Conservation (phyloP, 306 rosid species). For the Inga laurina region DNA sequence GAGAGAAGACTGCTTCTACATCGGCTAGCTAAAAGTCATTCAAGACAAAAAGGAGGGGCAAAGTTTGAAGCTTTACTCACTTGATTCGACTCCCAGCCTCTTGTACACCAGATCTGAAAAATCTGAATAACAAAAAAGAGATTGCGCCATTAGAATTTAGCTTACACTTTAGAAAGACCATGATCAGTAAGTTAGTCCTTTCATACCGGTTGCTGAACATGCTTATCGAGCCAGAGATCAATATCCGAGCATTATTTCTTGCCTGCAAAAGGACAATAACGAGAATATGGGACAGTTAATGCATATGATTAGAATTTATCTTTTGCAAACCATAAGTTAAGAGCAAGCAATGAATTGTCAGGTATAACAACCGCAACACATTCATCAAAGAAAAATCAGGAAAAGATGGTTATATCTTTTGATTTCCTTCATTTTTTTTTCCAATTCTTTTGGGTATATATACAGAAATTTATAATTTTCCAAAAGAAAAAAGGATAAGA, state of each 20-base stretch:
- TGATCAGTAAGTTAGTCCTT: constrained; percentile 6
- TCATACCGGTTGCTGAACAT: constrained; percentile 84
- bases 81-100: constrained; percentile 74
- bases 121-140: constrained; percentile 51
- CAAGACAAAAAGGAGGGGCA: constrained; percentile 15
- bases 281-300: neutral
- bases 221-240: constrained; percentile 88
- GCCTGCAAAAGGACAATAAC: constrained; percentile 55
- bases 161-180: constrained; percentile 21
- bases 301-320: constrained; percentile 2
- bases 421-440: neutral
- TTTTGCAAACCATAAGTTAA: constrained; percentile 12
- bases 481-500: constrained; percentile 4
- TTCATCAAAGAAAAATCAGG: constrained; percentile 9
- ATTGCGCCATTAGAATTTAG: constrained; percentile 7
- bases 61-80: constrained; percentile 55
- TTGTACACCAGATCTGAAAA: constrained; percentile 83
- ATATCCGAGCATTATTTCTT: constrained; percentile 94
- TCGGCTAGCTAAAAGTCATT: constrained; percentile 4
- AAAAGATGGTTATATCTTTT: neutral
- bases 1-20: neutral
- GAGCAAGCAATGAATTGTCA: constrained; percentile 21
- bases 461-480: neutral
- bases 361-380: neutral
- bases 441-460: neutral